Conservation (phyloP, 106 monocot species). For the Gastrodia elata region DNA sequence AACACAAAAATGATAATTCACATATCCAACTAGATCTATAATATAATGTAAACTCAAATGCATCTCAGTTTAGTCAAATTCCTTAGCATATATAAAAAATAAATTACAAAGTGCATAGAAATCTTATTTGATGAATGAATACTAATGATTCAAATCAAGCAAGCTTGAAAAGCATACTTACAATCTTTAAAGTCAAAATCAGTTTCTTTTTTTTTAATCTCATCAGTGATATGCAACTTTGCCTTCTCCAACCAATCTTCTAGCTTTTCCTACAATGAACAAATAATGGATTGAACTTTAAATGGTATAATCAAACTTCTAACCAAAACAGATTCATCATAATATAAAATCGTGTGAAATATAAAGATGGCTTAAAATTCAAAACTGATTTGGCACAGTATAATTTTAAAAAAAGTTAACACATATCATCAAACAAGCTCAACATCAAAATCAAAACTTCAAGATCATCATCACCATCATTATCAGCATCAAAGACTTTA, state of each 20-base stretch:
- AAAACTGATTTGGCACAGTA: too few species aligned
- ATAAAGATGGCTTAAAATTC: too few species aligned
- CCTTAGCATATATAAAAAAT: not conserved
- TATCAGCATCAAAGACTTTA: too few species aligned
- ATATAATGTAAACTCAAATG: not conserved
- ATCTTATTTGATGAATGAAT: not conserved
- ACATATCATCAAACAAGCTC: too few species aligned
- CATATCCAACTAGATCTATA: not conserved
- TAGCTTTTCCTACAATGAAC: conserved; percentile 52
- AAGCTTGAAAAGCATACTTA: conserved; percentile 17
- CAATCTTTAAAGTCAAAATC: conserved; percentile 35
- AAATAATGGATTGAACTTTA: not conserved
- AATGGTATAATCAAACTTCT: not conserved
- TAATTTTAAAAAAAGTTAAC: too few species aligned
- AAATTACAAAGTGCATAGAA: not conserved
- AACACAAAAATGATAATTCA: not conserved
- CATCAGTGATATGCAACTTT: conserved; percentile 37
- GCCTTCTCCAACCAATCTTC: conserved; percentile 54
- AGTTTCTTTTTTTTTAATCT: conserved; percentile 37
- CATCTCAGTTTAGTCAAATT: not conserved
- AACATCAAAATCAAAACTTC: too few species aligned
- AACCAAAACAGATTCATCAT: not conserved
- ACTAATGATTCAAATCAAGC: not conserved
- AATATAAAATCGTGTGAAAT: not conserved
- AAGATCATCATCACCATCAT: too few species aligned